These are phyloP conservation scores for Flagelloscypha sp. DNA, from an alignment of 768 basidiomycete species.

Conservation along the genomic window DNA sequence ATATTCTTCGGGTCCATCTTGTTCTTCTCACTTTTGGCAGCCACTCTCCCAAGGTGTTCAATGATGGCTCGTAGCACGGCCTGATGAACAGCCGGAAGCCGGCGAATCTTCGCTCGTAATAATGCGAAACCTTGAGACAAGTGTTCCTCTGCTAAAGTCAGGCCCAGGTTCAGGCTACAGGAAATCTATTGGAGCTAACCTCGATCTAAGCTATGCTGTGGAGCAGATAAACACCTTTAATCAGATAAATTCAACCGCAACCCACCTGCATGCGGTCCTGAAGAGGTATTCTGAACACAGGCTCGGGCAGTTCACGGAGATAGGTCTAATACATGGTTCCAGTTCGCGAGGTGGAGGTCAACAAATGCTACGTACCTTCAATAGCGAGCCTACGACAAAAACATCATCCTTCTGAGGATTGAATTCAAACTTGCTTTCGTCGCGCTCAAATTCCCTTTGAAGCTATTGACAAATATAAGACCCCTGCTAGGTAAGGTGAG, in stretches of 20 bases:
- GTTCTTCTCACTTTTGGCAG: conserved; percentile 59
- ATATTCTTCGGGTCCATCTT: conserved; percentile 94
- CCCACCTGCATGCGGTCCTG: conserved; percentile 64
- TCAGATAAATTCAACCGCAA: too few relatives aligned
- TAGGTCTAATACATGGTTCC: conserved; percentile 42
- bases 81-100: conserved; percentile 78
- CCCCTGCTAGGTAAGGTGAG: conserved; percentile 1
- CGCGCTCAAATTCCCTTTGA: conserved; percentile 79
- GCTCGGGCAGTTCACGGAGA: conserved; percentile 82
- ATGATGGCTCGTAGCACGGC: conserved; percentile 72
- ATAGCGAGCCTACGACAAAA: conserved; percentile 71
- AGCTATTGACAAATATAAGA: conserved; percentile 37
- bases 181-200: background rate
- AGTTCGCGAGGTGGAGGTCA: background rate
- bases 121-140: conserved; percentile 60
- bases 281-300: conserved; percentile 74
- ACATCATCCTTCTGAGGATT: conserved; percentile 67
- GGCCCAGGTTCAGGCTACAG: background rate
- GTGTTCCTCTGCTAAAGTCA: conserved; percentile 59
- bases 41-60: conserved; percentile 76
- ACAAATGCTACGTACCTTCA: conserved; percentile 52
- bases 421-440: conserved; percentile 71
- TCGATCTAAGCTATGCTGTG: too few relatives aligned
- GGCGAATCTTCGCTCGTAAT: conserved; percentile 80
- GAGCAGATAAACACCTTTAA: too few relatives aligned